phyloP scores from a whole-genome alignment of 169 alveolate genomes.

The Eimeria falciformis region DNA sequence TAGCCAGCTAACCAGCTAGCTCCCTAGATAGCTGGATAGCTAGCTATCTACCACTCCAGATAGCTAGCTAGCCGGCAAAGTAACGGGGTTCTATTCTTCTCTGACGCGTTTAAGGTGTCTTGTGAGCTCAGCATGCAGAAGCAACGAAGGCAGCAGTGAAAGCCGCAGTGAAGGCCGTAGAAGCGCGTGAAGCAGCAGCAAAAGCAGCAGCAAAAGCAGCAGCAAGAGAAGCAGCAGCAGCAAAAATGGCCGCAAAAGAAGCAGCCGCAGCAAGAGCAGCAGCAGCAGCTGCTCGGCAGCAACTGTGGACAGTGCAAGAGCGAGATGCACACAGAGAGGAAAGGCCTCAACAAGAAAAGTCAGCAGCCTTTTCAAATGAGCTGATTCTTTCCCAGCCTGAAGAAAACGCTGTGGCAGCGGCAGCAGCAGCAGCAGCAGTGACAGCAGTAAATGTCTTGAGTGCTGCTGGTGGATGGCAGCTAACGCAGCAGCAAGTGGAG shows the following conservation, averaged over 20 bases:
- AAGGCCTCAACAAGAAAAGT: too few relatives aligned
- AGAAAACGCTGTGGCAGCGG: neutral
- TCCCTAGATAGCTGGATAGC: neutral
- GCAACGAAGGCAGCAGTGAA: too few relatives aligned
- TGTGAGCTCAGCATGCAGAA: too few relatives aligned
- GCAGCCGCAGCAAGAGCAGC: constrained; percentile 2
- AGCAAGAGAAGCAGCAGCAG: constrained; percentile 41
- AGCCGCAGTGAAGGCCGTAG: too few relatives aligned
- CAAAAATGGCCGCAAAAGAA: neutral
- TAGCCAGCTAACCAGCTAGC: neutral
- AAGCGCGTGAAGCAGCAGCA: constrained; percentile 1
- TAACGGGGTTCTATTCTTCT: too few relatives aligned
- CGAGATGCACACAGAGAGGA: too few relatives aligned
- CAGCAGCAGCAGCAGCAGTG: constrained; percentile 38
- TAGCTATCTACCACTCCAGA: neutral
- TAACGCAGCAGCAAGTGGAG: neutral
- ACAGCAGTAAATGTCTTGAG: constrained; percentile 1
- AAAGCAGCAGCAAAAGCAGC: constrained; percentile 69
- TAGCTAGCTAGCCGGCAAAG: too few relatives aligned
- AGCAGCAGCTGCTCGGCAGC: neutral
- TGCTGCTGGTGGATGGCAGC: neutral
- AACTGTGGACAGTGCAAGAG: too few relatives aligned
- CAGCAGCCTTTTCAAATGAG: too few relatives aligned
- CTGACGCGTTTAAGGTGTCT: too few relatives aligned
- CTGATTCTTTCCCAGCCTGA: neutral